Conservation (phyloP, 306 rosid species). For the Fragaria ananassa region DNA sequence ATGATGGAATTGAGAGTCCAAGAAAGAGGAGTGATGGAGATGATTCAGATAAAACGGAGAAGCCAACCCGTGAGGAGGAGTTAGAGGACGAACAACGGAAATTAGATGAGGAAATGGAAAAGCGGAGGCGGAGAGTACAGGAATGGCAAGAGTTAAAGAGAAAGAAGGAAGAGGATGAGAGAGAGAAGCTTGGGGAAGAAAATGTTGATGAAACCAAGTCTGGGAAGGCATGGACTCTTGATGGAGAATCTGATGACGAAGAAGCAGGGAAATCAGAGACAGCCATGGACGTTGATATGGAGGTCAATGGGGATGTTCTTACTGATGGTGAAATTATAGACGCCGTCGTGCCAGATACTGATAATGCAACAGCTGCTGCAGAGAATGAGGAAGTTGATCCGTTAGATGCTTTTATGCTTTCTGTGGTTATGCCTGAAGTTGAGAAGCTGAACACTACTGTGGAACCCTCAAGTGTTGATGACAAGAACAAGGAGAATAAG, state of each 20-base stretch:
- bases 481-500: conserved; percentile 43
- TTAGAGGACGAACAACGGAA: conserved; percentile 72
- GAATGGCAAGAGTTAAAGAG: conserved; percentile 93
- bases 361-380: conserved; percentile 43
- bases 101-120: conserved; percentile 93
- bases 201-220: conserved; percentile 55
- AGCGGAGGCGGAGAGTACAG: conserved; percentile 91
- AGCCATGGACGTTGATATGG: conserved; percentile 55
- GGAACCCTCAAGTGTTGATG: conserved; percentile 32
- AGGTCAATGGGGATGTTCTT: conserved; percentile 28
- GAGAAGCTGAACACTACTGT: conserved; percentile 57
- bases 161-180: conserved; percentile 75
- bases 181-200: conserved; percentile 63
- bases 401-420: conserved; percentile 89
- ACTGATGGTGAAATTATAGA: conserved; percentile 38
- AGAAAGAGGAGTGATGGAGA: conserved; percentile 47
- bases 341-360: conserved; percentile 30
- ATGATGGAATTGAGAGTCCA: conserved; percentile 52
- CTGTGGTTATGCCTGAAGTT: conserved; percentile 88
- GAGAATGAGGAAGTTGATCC: conserved; percentile 76
- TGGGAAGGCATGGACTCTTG: conserved; percentile 88
- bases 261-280: conserved; percentile 55
- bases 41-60: conserved; percentile 46
- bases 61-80: conserved; percentile 66
- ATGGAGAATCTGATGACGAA: conserved; percentile 95